These are phyloP conservation scores for Phanerochaete carnosa DNA, from an alignment of 768 basidiomycete genomes.

Conservation along the genomic window DNA sequence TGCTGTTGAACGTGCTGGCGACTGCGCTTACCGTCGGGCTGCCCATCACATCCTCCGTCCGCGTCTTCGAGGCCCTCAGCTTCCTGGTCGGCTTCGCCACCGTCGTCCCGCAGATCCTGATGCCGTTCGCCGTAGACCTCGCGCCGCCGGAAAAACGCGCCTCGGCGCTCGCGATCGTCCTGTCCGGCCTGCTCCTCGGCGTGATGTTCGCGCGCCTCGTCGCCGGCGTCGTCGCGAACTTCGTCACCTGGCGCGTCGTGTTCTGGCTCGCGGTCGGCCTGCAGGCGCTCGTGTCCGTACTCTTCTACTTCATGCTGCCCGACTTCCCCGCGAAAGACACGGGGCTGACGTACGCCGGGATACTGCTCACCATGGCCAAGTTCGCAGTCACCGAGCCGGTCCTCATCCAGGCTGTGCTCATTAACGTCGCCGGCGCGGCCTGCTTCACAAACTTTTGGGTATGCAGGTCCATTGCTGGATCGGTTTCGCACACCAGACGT, in stretches of 20 bases:
- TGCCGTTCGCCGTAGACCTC: constrained; percentile 75
- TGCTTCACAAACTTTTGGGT: constrained; percentile 43
- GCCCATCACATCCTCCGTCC: constrained; percentile 52
- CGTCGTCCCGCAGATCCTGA: constrained; percentile 68
- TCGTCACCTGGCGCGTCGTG: constrained; percentile 62
- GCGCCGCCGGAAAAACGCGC: constrained; percentile 69
- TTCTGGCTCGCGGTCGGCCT: constrained; percentile 74
- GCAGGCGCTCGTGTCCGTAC: constrained; percentile 52
- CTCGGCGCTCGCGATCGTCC: constrained; percentile 67
- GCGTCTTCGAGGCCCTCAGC: constrained; percentile 58
- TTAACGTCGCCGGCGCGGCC: constrained; percentile 54
- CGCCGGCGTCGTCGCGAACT: constrained; percentile 70
- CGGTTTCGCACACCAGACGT: neutral
- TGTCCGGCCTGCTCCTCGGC: constrained; percentile 61
- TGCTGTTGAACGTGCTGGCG: constrained; percentile 52
- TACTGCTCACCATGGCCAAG: constrained; percentile 72
- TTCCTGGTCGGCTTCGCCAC: constrained; percentile 67
- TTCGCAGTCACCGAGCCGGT: constrained; percentile 73
- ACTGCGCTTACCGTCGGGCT: constrained; percentile 66
- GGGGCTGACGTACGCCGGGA: constrained; percentile 57
- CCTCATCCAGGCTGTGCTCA: constrained; percentile 60
- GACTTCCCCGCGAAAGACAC: constrained; percentile 68
- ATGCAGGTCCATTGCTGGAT: neutral
- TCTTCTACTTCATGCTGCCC: constrained; percentile 64
- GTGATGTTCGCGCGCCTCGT: constrained; percentile 70